Conservation (phyloP, 1,284 basidiomycete genomes). For the Cryptococcus maquisensis region DNA sequence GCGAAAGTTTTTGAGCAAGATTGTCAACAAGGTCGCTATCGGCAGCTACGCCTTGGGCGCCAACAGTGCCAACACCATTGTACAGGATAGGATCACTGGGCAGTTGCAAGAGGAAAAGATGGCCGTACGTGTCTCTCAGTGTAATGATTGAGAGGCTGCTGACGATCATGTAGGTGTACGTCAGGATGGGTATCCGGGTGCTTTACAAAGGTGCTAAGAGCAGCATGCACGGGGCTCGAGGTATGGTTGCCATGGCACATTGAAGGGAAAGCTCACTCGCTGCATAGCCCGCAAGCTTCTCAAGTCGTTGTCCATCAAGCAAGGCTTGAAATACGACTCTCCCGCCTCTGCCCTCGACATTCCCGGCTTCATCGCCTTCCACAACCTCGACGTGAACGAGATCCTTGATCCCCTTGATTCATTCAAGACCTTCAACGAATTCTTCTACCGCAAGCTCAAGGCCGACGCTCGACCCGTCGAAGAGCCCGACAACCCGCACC, state of each 20-base stretch:
- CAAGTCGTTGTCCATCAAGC: slow-evolving; percentile 87
- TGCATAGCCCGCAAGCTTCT: slow-evolving; percentile 66
- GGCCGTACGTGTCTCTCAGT: slow-evolving; percentile 30
- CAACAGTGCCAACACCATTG: slow-evolving; percentile 82
- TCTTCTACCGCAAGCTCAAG: slow-evolving; percentile 87
- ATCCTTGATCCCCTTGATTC: slow-evolving; percentile 75
- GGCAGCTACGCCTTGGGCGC: slow-evolving; percentile 88
- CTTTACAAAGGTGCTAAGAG: slow-evolving; percentile 89
- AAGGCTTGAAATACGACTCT: slow-evolving; percentile 87
- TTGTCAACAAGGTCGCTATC: slow-evolving; percentile 74
- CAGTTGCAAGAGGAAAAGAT: slow-evolving; percentile 97
- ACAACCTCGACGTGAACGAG: slow-evolving; percentile 76
- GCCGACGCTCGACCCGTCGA: slow-evolving; percentile 73
- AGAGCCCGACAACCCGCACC: slow-evolving; percentile 64
- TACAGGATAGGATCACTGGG: slow-evolving; percentile 85
- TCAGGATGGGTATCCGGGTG: slow-evolving; percentile 83
- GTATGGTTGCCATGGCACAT: slow-evolving; percentile 46
- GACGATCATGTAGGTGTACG: slow-evolving; percentile 71
- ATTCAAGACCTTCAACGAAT: slow-evolving; percentile 84
- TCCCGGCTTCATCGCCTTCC: slow-evolving; percentile 81
- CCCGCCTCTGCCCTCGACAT: slow-evolving; percentile 82
- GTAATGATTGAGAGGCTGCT: not conserved
- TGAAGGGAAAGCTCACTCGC: slow-evolving; percentile 2
- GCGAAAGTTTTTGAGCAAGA: slow-evolving; percentile 91
- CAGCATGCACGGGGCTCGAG: slow-evolving; percentile 84